Evolutionary conservation across 805 yeast genomes (phyloP).

Genomic region (Wickerhamomyces xylosicus): DNA sequence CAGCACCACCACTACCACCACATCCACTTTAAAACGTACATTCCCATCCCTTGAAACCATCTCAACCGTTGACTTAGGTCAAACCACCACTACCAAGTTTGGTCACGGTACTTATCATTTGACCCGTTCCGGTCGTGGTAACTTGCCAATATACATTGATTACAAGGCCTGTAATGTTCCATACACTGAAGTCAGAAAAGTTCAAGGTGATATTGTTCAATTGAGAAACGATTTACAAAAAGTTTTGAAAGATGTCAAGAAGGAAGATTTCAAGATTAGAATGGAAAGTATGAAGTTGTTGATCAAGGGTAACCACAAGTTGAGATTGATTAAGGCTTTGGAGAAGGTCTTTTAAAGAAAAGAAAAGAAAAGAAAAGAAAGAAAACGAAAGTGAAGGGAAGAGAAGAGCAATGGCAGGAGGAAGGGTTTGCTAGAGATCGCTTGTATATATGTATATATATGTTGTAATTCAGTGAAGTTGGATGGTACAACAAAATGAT

Average conservation of each 20-base stretch:
- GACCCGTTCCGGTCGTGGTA: constrained; percentile 47
- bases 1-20: too few relatives aligned
- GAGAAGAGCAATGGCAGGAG: too few relatives aligned
- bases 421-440: too few relatives aligned
- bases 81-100: constrained; percentile 5
- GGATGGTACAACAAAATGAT: too few relatives aligned
- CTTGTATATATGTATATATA: too few relatives aligned
- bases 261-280: constrained; percentile 35
- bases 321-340: constrained; percentile 9
- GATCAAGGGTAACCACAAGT: constrained; percentile 17
- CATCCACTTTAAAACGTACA: too few relatives aligned
- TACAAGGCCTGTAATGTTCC: constrained; percentile 47
- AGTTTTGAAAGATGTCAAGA: constrained; percentile 36
- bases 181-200: constrained; percentile 65
- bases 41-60: too few relatives aligned
- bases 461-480: background rate
- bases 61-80: too few relatives aligned
- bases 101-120: constrained; percentile 24
- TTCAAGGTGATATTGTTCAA: constrained; percentile 57
- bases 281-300: constrained; percentile 39
- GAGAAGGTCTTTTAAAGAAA: constrained; percentile 10
- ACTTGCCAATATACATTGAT: constrained; percentile 76
- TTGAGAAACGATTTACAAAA: constrained; percentile 57
- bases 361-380: too few relatives aligned
- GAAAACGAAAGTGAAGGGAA: too few relatives aligned